Evolutionary conservation across 2,329 filamentous ascomycete species (phyloP).

Genomic region (Arthroderma sp.): DNA sequence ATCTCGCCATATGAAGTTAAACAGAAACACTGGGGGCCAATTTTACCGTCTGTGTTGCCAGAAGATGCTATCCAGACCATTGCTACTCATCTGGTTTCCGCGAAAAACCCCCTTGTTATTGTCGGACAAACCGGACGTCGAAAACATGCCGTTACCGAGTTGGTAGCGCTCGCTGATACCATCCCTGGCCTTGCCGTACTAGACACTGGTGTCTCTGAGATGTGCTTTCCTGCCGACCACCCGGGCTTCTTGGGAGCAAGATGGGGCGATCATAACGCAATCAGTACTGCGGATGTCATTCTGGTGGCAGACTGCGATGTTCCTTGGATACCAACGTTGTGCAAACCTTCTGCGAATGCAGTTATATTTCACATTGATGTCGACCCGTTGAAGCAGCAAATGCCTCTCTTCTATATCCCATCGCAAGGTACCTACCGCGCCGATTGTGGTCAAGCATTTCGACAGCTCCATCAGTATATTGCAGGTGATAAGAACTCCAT

Average conservation of each 20-base stretch:
- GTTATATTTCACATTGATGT: constrained; percentile 54
- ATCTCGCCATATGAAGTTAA: constrained; percentile 58
- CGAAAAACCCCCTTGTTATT: constrained; percentile 37
- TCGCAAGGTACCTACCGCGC: constrained; percentile 54
- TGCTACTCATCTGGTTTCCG: constrained; percentile 30
- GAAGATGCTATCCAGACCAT: constrained; percentile 33
- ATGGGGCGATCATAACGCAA: constrained; percentile 60
- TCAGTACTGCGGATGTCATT: constrained; percentile 69
- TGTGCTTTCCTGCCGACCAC: constrained; percentile 38
- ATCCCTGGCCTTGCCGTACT: constrained; percentile 38
- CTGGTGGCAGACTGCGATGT: constrained; percentile 81
- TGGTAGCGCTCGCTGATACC: constrained; percentile 35
- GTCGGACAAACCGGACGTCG: constrained; percentile 40
- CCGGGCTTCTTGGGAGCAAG: constrained; percentile 53
- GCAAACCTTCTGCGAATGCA: constrained; percentile 42
- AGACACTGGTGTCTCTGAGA: constrained; percentile 40
- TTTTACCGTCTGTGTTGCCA: constrained; percentile 53
- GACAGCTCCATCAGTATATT: constrained; percentile 55
- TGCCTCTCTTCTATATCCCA: constrained; percentile 59
- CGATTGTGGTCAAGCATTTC: constrained; percentile 50
- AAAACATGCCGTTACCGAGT: constrained; percentile 28
- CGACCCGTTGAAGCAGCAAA: constrained; percentile 58
- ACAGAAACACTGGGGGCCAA: constrained; percentile 56
- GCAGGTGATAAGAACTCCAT: constrained; percentile 32
- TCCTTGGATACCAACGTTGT: constrained; percentile 78